Percentiles rank a stretch among this genome's conserved stretches.
Conservation (phyloP, 495 filamentous ascomycete species). For the Penicillium bialowiezense region DNA sequence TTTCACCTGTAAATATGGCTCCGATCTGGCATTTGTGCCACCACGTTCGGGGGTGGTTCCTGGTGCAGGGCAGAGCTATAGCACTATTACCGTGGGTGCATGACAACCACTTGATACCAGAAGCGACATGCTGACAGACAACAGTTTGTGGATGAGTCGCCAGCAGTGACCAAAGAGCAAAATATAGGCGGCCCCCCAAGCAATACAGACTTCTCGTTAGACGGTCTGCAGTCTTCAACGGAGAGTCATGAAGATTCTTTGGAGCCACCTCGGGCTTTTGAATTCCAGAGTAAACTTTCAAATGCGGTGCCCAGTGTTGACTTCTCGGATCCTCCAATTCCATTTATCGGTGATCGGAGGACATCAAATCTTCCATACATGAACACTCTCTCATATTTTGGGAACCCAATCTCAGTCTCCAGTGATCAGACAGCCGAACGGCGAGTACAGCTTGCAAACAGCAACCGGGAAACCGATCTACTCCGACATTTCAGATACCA, state of each 20-base stretch:
- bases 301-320: neutral
- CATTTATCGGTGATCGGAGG: neutral
- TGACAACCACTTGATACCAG: neutral
- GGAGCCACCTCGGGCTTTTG: constrained; percentile 3
- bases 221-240: neutral
- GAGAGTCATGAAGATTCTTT: neutral
- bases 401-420: neutral
- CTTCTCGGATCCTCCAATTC: constrained; percentile 1
- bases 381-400: constrained; percentile 2
- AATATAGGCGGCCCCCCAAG: neutral
- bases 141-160: constrained; percentile 28
- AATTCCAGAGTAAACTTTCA: constrained; percentile 11
- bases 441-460: neutral
- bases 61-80: constrained; percentile 14
- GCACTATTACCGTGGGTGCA: constrained; percentile 18
- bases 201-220: neutral
- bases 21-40: constrained; percentile 21
- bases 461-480: constrained; percentile 21
- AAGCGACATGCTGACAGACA: neutral
- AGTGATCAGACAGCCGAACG: neutral
- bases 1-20: constrained; percentile 24
- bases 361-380: neutral
- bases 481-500: constrained; percentile 27
- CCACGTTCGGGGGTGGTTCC: constrained; percentile 9
- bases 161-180: constrained; percentile 3